Conservation (phyloP, 148 eudicot genomes). For the Limonium bicolor region DNA sequence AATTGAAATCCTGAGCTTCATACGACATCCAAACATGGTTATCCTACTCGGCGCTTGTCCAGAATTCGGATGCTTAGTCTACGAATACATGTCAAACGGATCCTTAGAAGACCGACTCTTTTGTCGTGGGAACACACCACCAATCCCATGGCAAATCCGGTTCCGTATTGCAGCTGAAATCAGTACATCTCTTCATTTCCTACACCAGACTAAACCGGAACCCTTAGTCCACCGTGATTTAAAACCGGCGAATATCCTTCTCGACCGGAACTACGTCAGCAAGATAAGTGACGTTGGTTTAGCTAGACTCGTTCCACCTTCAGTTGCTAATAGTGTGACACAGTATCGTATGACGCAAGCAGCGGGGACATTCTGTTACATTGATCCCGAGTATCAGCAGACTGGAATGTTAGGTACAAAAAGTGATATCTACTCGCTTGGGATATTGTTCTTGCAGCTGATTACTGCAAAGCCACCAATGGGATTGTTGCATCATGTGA, state of each 20-base stretch:
- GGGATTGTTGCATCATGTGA: slow-evolving; percentile 51
- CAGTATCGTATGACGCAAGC: slow-evolving; percentile 58
- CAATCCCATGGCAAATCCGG: slow-evolving; percentile 54
- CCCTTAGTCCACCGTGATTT: slow-evolving; percentile 74
- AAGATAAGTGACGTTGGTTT: slow-evolving; percentile 66
- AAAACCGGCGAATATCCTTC: slow-evolving; percentile 51
- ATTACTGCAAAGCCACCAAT: slow-evolving; percentile 51
- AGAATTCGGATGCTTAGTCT: slow-evolving; percentile 57
- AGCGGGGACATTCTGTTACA: slow-evolving; percentile 67
- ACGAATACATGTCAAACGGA: slow-evolving; percentile 66
- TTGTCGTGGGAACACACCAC: slow-evolving; percentile 18
- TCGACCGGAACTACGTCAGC: slow-evolving; percentile 45
- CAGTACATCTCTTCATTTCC: slow-evolving; percentile 40
- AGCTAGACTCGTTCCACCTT: slow-evolving; percentile 58
- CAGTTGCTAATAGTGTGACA: slow-evolving; percentile 33
- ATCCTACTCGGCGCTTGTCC: slow-evolving; percentile 75
- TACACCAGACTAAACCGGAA: slow-evolving; percentile 63
- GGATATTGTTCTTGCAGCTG: slow-evolving; percentile 41
- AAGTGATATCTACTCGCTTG: slow-evolving; percentile 53
- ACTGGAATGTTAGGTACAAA: slow-evolving; percentile 62
- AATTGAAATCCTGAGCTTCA: slow-evolving; percentile 57
- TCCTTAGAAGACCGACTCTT: slow-evolving; percentile 58
- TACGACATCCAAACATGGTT: slow-evolving; percentile 75
- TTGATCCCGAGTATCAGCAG: slow-evolving; percentile 78
- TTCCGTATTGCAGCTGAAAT: slow-evolving; percentile 66